Evolutionary conservation across 2,329 filamentous ascomycete species (phyloP).

Genomic region (Hymenoscyphus repandus): DNA sequence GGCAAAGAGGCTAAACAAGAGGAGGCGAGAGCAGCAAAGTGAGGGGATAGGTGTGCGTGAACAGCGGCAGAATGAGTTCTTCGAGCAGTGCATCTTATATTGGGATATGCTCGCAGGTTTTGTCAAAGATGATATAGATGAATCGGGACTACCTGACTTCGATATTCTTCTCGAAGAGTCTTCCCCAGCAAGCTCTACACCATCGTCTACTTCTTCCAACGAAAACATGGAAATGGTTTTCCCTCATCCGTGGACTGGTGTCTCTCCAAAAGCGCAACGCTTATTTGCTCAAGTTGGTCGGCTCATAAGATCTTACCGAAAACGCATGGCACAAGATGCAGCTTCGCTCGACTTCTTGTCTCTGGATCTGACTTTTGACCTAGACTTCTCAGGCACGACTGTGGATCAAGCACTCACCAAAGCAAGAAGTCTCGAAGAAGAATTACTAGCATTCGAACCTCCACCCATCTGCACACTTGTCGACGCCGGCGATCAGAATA

Average conservation of each 20-base stretch:
- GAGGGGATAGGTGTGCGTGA: slow-evolving; percentile 9
- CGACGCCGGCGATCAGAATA: slow-evolving; percentile 28
- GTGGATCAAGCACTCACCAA: slow-evolving; percentile 16
- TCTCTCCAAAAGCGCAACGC: slow-evolving; percentile 24
- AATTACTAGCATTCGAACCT: slow-evolving; percentile 23
- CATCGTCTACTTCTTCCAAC: neutral
- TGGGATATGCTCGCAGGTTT: slow-evolving; percentile 30
- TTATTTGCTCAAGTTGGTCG: slow-evolving; percentile 27
- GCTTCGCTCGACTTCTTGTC: slow-evolving; percentile 17
- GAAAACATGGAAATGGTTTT: slow-evolving; percentile 18
- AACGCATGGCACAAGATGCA: slow-evolving; percentile 16
- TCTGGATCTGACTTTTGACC: slow-evolving; percentile 21
- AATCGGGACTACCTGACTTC: slow-evolving; percentile 18
- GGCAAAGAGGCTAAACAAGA: slow-evolving; percentile 24
- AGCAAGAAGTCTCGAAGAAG: slow-evolving; percentile 23
- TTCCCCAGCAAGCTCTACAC: neutral
- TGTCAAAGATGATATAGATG: slow-evolving; percentile 26
- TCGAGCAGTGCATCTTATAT: slow-evolving; percentile 30
- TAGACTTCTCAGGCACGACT: slow-evolving; percentile 15
- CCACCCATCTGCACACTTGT: slow-evolving; percentile 19
- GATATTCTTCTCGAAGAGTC: neutral
- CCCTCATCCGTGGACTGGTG: slow-evolving; percentile 29
- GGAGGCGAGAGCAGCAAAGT: slow-evolving; percentile 20
- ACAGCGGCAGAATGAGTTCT: slow-evolving; percentile 27
- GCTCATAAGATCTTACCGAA: slow-evolving; percentile 24